phyloP scores from a whole-genome alignment of 495 filamentous ascomycete species.

The Penicillium arizonense region DNA sequence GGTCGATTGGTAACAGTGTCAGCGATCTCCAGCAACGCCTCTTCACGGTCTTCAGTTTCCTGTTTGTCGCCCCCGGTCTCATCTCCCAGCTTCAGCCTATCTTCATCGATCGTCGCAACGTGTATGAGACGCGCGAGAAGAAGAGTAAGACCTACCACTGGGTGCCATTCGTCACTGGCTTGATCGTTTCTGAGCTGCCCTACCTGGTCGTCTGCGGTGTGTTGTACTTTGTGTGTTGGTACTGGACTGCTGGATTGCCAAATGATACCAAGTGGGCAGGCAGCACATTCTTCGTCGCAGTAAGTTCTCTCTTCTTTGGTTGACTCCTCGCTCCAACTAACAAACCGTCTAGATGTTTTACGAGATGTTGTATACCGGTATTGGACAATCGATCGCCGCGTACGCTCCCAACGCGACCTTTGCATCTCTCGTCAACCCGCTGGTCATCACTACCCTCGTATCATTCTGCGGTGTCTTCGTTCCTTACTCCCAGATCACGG shows the following conservation, averaged over 20 bases:
- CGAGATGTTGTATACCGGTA: slow-evolving; percentile 51
- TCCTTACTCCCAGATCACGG: slow-evolving; percentile 43
- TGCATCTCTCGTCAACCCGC: slow-evolving; percentile 50
- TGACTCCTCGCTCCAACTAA: too few species aligned
- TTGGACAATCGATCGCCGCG: slow-evolving; percentile 57
- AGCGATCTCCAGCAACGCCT: slow-evolving; percentile 22
- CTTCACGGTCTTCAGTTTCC: slow-evolving; percentile 46
- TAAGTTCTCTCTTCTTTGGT: too few species aligned
- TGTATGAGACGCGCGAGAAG: slow-evolving; percentile 50
- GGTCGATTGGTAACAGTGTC: slow-evolving; percentile 24
- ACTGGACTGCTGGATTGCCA: slow-evolving; percentile 38
- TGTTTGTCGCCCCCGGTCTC: slow-evolving; percentile 44
- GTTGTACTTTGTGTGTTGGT: slow-evolving; percentile 48
- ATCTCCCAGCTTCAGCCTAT: slow-evolving; percentile 49
- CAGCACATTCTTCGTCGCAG: slow-evolving; percentile 46
- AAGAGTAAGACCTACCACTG: slow-evolving; percentile 51
- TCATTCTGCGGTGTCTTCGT: slow-evolving; percentile 48
- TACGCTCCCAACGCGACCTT: slow-evolving; percentile 53
- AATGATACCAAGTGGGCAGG: slow-evolving; percentile 40
- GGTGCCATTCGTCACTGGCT: slow-evolving; percentile 45
- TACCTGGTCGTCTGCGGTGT: slow-evolving; percentile 46
- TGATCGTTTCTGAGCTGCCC: slow-evolving; percentile 49
- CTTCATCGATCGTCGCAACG: slow-evolving; percentile 47
- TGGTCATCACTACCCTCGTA: slow-evolving; percentile 51
- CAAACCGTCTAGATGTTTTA: slow-evolving; percentile 37